phyloP scores from a whole-genome alignment of 192 early-diverging fungal species.

The Coemansia sp. region DNA sequence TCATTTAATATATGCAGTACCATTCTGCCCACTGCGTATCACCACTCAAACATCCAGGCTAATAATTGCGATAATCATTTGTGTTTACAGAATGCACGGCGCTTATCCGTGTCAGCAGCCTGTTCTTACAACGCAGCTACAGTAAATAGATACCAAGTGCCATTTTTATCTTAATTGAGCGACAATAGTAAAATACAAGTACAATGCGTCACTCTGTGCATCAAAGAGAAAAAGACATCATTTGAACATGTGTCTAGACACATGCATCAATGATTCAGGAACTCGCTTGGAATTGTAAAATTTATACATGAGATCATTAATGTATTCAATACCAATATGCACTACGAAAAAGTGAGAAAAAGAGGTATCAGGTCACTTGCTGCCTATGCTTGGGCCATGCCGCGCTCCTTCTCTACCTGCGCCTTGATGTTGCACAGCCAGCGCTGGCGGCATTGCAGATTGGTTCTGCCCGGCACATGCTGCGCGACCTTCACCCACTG shows the following conservation, averaged over 20 bases:
- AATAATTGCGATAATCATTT: background rate
- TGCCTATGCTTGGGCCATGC: slow-evolving; percentile 8
- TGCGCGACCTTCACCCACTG: slow-evolving; percentile 54
- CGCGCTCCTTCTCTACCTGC: slow-evolving; percentile 46
- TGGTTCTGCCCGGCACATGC: slow-evolving; percentile 48
- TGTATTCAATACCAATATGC: background rate
- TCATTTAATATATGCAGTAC: slow-evolving; percentile 26
- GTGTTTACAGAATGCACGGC: background rate
- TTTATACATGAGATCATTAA: background rate
- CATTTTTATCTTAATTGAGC: background rate
- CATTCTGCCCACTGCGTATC: background rate
- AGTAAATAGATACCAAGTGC: background rate
- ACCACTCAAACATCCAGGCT: background rate
- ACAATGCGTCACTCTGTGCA: background rate
- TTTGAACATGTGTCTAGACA: background rate
- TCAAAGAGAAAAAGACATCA: background rate
- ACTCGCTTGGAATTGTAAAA: slow-evolving; percentile 2
- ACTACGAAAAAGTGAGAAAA: background rate
- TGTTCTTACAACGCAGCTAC: background rate
- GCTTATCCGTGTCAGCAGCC: background rate
- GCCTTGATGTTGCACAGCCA: slow-evolving; percentile 55
- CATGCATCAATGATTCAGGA: background rate
- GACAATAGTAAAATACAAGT: background rate
- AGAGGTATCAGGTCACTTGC: background rate
- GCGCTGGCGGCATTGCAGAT: slow-evolving; percentile 53